Evolutionary conservation across 805 yeast genomes (phyloP).

Genomic region (Lachancea cidri): DNA sequence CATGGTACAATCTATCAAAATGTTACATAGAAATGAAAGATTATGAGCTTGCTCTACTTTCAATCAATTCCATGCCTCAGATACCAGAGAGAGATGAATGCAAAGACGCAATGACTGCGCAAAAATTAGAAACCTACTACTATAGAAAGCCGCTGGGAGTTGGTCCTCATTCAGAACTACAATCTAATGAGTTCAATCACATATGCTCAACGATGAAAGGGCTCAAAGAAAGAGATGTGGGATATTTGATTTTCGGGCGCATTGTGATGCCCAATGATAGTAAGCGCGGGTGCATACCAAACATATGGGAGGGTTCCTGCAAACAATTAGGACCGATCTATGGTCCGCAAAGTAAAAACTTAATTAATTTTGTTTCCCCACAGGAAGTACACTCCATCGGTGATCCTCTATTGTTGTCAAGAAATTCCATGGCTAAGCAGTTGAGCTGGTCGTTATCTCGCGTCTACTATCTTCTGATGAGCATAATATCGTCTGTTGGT

Average conservation of each 20-base stretch:
- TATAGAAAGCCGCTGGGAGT: slow-evolving; percentile 26
- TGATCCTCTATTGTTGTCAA: slow-evolving; percentile 22
- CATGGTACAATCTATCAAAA: slow-evolving; percentile 28
- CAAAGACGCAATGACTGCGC: slow-evolving; percentile 16
- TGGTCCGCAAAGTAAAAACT: slow-evolving; percentile 28
- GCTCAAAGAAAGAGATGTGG: slow-evolving; percentile 23
- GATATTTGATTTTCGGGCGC: slow-evolving; percentile 26
- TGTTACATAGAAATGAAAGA: slow-evolving; percentile 23
- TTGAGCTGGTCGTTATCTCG: slow-evolving; percentile 25
- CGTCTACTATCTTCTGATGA: slow-evolving; percentile 68
- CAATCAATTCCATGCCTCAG: slow-evolving; percentile 32
- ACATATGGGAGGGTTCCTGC: slow-evolving; percentile 25
- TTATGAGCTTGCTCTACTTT: slow-evolving; percentile 23
- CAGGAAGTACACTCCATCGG: slow-evolving; percentile 26
- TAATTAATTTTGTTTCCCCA: slow-evolving; percentile 28
- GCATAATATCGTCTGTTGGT: slow-evolving; percentile 62
- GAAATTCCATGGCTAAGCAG: slow-evolving; percentile 27
- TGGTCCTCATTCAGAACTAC: slow-evolving; percentile 13
- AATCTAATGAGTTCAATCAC: slow-evolving; percentile 24
- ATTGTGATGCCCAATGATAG: slow-evolving; percentile 28
- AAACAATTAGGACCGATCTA: slow-evolving; percentile 28
- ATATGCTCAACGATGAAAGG: slow-evolving; percentile 20
- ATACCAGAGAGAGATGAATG: slow-evolving; percentile 20
- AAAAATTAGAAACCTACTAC: slow-evolving; percentile 10
- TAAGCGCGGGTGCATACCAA: slow-evolving; percentile 18